Percentiles rank a stretch among this genome's conserved stretches.
These are phyloP conservation scores for Lasiodiplodia hormozganensis DNA, from an alignment of 2,329 filamentous ascomycete genomes.

Conservation along the genomic window DNA sequence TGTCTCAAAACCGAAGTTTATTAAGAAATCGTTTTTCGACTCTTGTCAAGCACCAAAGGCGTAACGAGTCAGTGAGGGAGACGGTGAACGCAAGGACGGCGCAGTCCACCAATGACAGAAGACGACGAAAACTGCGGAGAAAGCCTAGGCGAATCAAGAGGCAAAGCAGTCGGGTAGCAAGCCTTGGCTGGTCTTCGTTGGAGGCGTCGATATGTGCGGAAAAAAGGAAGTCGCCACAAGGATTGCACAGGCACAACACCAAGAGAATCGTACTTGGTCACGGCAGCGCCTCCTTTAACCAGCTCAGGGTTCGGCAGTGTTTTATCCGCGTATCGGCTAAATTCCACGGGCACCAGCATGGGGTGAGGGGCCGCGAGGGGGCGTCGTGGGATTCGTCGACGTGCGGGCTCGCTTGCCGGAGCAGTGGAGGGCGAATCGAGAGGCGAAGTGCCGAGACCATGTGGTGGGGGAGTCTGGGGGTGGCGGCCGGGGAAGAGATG, in stretches of 20 bases:
- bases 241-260: slow-evolving; percentile 2
- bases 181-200: not conserved
- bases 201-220: slow-evolving; percentile 2
- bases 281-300: slow-evolving; percentile 17
- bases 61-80: slow-evolving; percentile 7
- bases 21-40: not conserved
- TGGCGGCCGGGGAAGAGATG: slow-evolving; percentile 9
- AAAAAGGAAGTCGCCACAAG: not conserved
- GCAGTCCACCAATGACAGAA: not conserved
- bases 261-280: not conserved
- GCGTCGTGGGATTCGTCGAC: not conserved
- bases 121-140: not conserved
- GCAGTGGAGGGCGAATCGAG: slow-evolving; percentile 1
- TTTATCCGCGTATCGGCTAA: slow-evolving; percentile 28
- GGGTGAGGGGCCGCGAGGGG: slow-evolving; percentile 1
- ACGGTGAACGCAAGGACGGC: not conserved
- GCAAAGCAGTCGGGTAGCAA: slow-evolving; percentile 1
- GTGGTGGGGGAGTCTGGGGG: slow-evolving; percentile 6
- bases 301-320: not conserved
- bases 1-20: slow-evolving; percentile 4
- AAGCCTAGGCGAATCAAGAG: slow-evolving; percentile 10
- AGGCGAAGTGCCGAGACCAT: not conserved
- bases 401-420: not conserved
- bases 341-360: not conserved
- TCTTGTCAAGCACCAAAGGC: not conserved